A percentile compares a stretch with the other conserved stretches of the same genome.
These are phyloP conservation scores for Coccomyxa subellipsoidea DNA, from an alignment of 163 green algal genomes.

Conservation along the genomic window DNA sequence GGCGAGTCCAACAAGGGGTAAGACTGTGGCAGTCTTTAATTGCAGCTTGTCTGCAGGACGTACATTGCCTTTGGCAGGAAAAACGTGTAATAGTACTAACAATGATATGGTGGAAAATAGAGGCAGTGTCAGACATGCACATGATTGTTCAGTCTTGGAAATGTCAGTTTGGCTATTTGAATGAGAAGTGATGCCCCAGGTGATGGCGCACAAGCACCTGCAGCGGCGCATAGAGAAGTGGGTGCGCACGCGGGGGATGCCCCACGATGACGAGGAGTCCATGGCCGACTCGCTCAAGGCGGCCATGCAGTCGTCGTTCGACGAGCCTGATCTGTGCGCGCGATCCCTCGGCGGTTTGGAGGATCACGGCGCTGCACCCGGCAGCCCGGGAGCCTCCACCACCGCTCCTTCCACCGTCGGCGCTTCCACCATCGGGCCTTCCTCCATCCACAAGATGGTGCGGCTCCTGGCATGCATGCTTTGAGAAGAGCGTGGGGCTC, in stretches of 20 bases:
- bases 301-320: neutral
- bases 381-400: neutral
- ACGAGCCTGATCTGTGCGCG: neutral
- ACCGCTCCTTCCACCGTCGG: neutral
- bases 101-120: too few relatives aligned
- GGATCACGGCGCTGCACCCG: neutral
- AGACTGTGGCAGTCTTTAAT: too few relatives aligned
- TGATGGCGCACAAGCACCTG: slow-evolving; percentile 6
- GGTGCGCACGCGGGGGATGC: neutral
- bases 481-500: too few relatives aligned
- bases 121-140: too few relatives aligned
- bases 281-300: neutral
- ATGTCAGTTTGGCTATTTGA: too few relatives aligned
- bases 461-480: neutral
- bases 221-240: neutral
- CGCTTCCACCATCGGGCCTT: neutral
- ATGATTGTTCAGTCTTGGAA: too few relatives aligned
- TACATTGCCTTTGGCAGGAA: too few relatives aligned
- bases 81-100: too few relatives aligned
- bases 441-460: neutral
- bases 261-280: neutral
- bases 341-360: neutral
- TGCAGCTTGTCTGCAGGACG: too few relatives aligned
- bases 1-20: too few relatives aligned
- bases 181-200: neutral